Conservation (phyloP, 768 basidiomycete genomes). For the Dacryopinax spathularia region DNA sequence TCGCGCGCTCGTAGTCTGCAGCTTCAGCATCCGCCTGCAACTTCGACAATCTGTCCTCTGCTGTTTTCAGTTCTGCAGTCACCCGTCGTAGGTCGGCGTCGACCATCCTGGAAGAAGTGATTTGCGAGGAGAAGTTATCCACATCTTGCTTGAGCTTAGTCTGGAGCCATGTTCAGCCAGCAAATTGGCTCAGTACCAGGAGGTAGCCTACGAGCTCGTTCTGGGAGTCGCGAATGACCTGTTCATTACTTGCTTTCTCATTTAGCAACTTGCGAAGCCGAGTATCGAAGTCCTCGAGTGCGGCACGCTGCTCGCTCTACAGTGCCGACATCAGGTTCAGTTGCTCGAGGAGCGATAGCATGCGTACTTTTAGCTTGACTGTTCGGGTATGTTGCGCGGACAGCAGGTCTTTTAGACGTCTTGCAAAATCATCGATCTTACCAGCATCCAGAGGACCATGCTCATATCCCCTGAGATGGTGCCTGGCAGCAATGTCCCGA, state of each 20-base stretch:
- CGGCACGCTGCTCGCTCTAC: conserved; percentile 40
- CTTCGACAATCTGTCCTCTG: too few relatives aligned
- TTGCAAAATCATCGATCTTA: conserved; percentile 58
- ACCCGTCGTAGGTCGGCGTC: background rate
- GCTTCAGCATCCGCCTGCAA: conserved; percentile 32
- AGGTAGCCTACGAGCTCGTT: conserved; percentile 39
- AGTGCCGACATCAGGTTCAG: background rate
- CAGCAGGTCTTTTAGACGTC: conserved; percentile 48
- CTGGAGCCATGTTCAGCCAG: background rate
- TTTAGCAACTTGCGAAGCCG: conserved; percentile 43
- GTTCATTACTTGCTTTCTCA: conserved; percentile 39
- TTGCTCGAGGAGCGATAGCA: background rate
- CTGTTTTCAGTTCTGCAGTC: background rate
- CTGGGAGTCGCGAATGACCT: conserved; percentile 42
- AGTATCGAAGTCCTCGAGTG: conserved; percentile 51
- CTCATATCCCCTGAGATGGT: conserved; percentile 61
- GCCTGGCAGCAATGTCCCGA: conserved; percentile 48
- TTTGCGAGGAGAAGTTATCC: background rate
- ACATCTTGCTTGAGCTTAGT: background rate
- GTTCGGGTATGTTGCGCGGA: conserved; percentile 47
- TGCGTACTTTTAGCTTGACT: conserved; percentile 39
- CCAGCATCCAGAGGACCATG: conserved; percentile 53
- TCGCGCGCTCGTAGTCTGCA: conserved; percentile 49
- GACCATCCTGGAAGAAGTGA: background rate
- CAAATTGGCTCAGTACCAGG: conserved; percentile 31